Percentiles rank a stretch among this genome's conserved stretches.
Conservation (phyloP, 108 stramenopile species). For the Nitzschia sp. region DNA sequence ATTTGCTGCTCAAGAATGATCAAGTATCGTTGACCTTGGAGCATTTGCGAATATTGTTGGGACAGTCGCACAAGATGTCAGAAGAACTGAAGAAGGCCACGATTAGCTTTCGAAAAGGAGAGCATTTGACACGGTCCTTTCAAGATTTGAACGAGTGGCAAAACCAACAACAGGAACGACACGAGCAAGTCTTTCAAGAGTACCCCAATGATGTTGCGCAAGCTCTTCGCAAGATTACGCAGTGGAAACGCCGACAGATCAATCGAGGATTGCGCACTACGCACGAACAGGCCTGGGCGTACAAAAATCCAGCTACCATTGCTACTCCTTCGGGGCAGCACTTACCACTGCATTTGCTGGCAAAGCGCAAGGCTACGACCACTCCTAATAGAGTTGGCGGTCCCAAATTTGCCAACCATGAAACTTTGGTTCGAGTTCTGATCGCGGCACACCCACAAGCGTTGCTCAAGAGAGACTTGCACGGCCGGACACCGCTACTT, state of each 20-base stretch:
- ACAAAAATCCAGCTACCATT: conserved; percentile 42
- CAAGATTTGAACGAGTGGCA: conserved; percentile 29
- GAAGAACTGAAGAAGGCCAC: not conserved
- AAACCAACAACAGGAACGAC: conserved; percentile 15
- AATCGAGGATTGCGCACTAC: conserved; percentile 3
- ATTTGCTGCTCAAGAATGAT: conserved; percentile 45
- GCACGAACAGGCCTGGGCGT: not conserved
- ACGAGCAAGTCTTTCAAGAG: conserved; percentile 29
- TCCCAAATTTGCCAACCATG: not conserved
- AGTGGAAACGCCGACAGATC: conserved; percentile 42
- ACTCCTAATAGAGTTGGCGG: not conserved
- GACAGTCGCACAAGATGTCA: conserved; percentile 19
- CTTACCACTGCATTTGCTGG: conserved; percentile 44
- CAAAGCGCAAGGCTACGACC: conserved; percentile 15
- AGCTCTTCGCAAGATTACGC: conserved; percentile 26
- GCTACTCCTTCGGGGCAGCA: conserved; percentile 28
- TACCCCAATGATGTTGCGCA: conserved; percentile 40
- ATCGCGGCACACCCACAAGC: conserved; percentile 50
- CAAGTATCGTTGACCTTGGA: conserved; percentile 30
- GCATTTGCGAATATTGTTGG: conserved; percentile 44
- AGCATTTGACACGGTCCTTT: conserved; percentile 42
- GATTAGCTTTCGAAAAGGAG: conserved; percentile 34
- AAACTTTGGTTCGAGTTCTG: conserved; percentile 34
- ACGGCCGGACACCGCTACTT: conserved; percentile 49
- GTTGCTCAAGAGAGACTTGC: conserved; percentile 29